Percentiles rank a stretch among this genome's conserved stretches.
Evolutionary conservation across 169 alveolate species (phyloP).

Genomic region (Eimeria tenella): DNA sequence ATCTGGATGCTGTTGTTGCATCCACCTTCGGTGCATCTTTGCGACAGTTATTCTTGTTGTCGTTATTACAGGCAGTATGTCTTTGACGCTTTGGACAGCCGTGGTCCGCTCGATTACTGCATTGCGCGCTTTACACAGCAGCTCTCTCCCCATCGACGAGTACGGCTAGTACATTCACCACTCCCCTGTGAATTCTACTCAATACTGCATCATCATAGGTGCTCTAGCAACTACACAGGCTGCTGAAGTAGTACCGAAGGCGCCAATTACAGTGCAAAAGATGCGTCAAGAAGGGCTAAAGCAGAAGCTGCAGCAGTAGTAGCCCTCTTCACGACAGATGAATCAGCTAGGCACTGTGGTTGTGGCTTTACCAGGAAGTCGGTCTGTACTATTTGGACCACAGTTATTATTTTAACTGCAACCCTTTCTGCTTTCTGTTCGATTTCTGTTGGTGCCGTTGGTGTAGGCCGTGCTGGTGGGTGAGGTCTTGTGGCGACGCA

Average conservation of each 20-base stretch:
- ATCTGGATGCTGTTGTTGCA: not conserved
- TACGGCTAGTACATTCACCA: not conserved
- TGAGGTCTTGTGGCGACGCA: slow-evolving; percentile 5
- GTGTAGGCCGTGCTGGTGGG: slow-evolving; percentile 26
- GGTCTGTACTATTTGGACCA: no score
- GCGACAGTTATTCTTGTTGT: not conserved
- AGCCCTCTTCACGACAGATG: no score
- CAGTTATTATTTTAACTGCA: not conserved
- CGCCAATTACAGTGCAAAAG: no score
- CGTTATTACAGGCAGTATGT: not conserved
- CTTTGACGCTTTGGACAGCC: not conserved
- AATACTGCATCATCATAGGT: no score
- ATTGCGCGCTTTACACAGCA: slow-evolving; percentile 8
- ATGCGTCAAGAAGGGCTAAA: no score
- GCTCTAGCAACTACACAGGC: no score
- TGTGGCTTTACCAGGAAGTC: no score
- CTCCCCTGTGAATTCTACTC: no score
- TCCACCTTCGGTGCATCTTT: not conserved
- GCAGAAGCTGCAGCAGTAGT: no score
- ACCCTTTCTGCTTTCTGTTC: not conserved
- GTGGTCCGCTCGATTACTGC: not conserved
- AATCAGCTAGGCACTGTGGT: no score
- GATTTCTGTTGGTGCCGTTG: not conserved
- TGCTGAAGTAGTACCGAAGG: no score
- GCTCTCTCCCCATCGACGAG: slow-evolving; percentile 8